These are phyloP conservation scores for Chaetomium strumarium DNA, from an alignment of 2,329 filamentous ascomycete species.

Conservation along the genomic window DNA sequence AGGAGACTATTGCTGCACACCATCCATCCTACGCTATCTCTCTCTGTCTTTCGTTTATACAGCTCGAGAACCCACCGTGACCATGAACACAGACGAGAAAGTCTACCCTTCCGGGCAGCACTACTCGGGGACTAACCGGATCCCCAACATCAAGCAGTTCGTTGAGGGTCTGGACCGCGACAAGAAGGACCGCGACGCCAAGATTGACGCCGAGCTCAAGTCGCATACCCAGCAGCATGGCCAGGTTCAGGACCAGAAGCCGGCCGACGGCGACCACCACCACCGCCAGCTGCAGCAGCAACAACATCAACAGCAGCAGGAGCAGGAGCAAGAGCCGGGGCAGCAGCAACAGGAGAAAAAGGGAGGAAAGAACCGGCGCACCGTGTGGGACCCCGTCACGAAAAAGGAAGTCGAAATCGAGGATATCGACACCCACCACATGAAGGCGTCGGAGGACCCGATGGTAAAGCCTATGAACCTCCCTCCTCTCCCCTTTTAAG, in stretches of 20 bases:
- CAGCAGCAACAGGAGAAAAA: conserved; percentile 14
- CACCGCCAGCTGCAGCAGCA: no score
- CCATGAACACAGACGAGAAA: conserved; percentile 37
- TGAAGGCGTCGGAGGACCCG: conserved; percentile 67
- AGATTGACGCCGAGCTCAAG: conserved; percentile 50
- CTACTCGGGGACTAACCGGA: conserved; percentile 76
- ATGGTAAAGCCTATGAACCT: conserved; percentile 43
- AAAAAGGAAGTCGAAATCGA: conserved; percentile 81
- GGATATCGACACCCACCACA: conserved; percentile 55
- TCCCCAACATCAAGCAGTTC: conserved; percentile 84
- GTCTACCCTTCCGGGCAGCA: conserved; percentile 52
- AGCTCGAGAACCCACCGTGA: neutral
- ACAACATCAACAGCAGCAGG: conserved; percentile 5
- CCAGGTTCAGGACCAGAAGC: conserved; percentile 40
- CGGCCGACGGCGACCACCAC: conserved; percentile 18
- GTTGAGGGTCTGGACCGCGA: conserved; percentile 71
- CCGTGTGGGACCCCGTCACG: conserved; percentile 82
- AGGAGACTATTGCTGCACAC: neutral
- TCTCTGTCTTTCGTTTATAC: neutral
- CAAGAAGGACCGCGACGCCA: conserved; percentile 67
- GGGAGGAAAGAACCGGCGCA: conserved; percentile 50
- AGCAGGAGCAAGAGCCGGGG: conserved; percentile 41
- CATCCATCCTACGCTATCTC: neutral
- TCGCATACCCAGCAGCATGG: conserved; percentile 31
- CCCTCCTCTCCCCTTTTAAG: no score